These are phyloP conservation scores for Claviceps capensis DNA, from an alignment of 2,329 filamentous ascomycete genomes.

Conservation along the genomic window DNA sequence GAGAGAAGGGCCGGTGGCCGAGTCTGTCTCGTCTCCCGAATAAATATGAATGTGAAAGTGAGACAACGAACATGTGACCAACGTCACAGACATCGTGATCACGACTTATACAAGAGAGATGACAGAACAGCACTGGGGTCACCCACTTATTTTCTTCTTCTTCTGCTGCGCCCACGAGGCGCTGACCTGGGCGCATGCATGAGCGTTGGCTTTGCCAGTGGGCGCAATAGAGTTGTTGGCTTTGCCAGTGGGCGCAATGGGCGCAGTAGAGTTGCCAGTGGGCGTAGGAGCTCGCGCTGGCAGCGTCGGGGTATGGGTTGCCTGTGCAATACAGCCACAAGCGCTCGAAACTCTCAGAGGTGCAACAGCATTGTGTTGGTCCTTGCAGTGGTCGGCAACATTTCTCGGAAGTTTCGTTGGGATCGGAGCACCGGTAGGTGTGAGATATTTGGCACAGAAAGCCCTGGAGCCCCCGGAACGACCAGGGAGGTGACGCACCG, in stretches of 20 bases:
- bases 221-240: conserved; percentile 1
- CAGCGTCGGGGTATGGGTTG: too few relatives aligned
- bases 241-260: conserved; percentile 8
- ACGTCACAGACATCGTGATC: too few relatives aligned
- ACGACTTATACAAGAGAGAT: too few relatives aligned
- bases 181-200: conserved; percentile 8
- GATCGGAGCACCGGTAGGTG: conserved; percentile 4
- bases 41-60: too few relatives aligned
- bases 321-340: not conserved
- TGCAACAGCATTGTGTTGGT: not conserved
- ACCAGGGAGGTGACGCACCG: conserved; percentile 2
- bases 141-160: not conserved
- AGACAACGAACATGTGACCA: too few relatives aligned
- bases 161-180: conserved; percentile 6
- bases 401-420: conserved; percentile 6
- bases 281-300: too few relatives aligned
- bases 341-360: not conserved
- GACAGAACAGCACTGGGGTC: not conserved
- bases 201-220: not conserved
- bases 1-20: too few relatives aligned
- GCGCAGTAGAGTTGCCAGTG: too few relatives aligned
- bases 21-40: too few relatives aligned
- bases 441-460: not conserved
- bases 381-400: not conserved
- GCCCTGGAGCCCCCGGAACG: not conserved